A percentile compares a stretch with the other conserved stretches of the same genome.
phyloP scores from a whole-genome alignment of 768 basidiomycete genomes.

The Pulveroboletus sp. region DNA sequence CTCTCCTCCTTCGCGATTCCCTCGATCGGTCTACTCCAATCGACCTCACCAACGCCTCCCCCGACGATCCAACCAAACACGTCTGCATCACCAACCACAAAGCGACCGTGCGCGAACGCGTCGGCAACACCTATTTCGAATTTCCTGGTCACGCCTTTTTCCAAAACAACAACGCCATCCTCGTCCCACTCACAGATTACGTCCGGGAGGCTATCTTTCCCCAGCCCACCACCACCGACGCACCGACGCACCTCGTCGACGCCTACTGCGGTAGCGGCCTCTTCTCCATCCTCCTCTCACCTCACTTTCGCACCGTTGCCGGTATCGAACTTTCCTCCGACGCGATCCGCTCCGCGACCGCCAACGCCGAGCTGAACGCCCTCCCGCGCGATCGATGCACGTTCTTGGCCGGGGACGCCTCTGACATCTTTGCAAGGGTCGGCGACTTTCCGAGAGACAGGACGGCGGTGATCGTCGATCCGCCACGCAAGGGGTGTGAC shows the following conservation, averaged over 20 bases:
- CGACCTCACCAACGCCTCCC: constrained; percentile 20
- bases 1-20: constrained; percentile 87
- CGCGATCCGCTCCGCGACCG: constrained; percentile 63
- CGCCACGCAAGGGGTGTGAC: constrained; percentile 94
- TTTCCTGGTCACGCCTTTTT: constrained; percentile 90
- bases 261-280: constrained; percentile 90
- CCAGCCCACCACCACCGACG: constrained; percentile 16
- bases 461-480: constrained; percentile 80
- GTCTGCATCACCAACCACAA: constrained; percentile 84
- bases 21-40: constrained; percentile 35
- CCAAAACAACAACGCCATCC: constrained; percentile 96
- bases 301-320: constrained; percentile 67
- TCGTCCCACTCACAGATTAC: constrained; percentile 79
- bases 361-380: constrained; percentile 62
- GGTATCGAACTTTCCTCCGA: constrained; percentile 84
- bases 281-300: constrained; percentile 80
- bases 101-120: constrained; percentile 74
- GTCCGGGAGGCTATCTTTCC: constrained; percentile 71
- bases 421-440: constrained; percentile 75
- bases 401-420: constrained; percentile 81
- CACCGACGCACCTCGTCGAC: constrained; percentile 86
- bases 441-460: constrained; percentile 56
- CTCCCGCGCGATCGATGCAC: constrained; percentile 52
- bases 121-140: constrained; percentile 79
- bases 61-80: constrained; percentile 51